A percentile compares a stretch with the other conserved stretches of the same genome.
These are phyloP conservation scores for Astragalus membranaceus DNA, from an alignment of 306 rosid species.

Conservation along the genomic window DNA sequence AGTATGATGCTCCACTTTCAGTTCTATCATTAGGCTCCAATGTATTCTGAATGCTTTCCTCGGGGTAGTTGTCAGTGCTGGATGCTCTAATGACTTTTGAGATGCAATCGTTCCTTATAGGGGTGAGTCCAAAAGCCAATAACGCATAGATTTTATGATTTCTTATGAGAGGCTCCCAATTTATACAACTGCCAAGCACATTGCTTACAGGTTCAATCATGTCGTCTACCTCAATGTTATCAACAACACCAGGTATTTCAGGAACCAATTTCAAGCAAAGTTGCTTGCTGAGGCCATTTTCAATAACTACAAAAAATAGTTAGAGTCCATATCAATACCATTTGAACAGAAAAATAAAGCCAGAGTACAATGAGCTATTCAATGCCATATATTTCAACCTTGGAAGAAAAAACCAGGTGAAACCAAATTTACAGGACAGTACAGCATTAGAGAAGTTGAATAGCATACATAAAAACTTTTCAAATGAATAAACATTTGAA, in stretches of 20 bases:
- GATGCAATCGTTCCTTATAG: slow-evolving; percentile 39
- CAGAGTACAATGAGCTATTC: neutral
- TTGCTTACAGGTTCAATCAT: slow-evolving; percentile 32
- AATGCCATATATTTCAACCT: neutral
- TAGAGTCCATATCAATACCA: slow-evolving; percentile 5
- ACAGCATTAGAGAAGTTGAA: neutral
- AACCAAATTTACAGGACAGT: neutral
- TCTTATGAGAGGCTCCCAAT: slow-evolving; percentile 43
- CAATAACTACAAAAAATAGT: slow-evolving; percentile 48
- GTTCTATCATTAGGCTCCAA: slow-evolving; percentile 40
- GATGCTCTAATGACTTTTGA: slow-evolving; percentile 43
- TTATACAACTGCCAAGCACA: neutral
- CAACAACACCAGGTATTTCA: slow-evolving; percentile 33
- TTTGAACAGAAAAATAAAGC: slow-evolving; percentile 14
- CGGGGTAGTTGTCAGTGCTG: slow-evolving; percentile 56
- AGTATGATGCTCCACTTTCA: slow-evolving; percentile 37
- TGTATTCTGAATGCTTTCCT: slow-evolving; percentile 45
- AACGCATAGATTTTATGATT: slow-evolving; percentile 42
- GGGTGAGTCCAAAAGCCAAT: slow-evolving; percentile 39
- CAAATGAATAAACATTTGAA: neutral
- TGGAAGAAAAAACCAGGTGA: neutral
- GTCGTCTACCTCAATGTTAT: slow-evolving; percentile 32
- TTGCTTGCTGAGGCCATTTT: slow-evolving; percentile 42
- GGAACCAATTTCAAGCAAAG: slow-evolving; percentile 60
- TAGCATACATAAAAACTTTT: neutral